These are phyloP conservation scores for Pyrus hybrid DNA, from an alignment of 331 rosid genomes.

Conservation along the genomic window DNA sequence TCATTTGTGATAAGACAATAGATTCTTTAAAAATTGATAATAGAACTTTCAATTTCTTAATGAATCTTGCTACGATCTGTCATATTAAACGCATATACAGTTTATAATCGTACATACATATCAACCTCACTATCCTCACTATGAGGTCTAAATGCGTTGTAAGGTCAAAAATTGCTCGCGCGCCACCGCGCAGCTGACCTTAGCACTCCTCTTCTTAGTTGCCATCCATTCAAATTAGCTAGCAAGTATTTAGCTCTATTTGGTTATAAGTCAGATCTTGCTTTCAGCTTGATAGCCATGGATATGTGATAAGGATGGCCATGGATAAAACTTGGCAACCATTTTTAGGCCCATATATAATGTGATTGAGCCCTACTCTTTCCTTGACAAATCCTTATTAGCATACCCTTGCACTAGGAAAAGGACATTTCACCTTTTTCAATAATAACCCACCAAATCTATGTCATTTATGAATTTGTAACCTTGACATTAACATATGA, in stretches of 20 bases:
- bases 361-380: constrained; percentile 7
- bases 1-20: too few relatives aligned
- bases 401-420: not conserved
- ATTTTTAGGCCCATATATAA: not conserved
- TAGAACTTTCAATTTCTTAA: not conserved
- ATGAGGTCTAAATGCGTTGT: too few relatives aligned
- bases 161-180: not conserved
- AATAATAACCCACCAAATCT: not conserved
- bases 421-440: not conserved
- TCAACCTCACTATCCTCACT: too few relatives aligned
- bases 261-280: not conserved
- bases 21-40: too few relatives aligned
- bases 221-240: not conserved
- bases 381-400: not conserved
- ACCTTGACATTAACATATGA: not conserved
- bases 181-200: not conserved
- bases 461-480: not conserved
- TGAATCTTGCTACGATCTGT: not conserved
- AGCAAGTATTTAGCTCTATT: not conserved
- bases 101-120: too few relatives aligned
- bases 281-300: not conserved
- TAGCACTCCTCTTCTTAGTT: not conserved
- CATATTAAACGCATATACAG: not conserved
- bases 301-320: not conserved
- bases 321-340: constrained; percentile 24